Evolutionary conservation across 23 red algal genomes (phyloP), one percentile per base, ranked within the genome.

Genomic region (Gracilaria gracilis): DNA sequence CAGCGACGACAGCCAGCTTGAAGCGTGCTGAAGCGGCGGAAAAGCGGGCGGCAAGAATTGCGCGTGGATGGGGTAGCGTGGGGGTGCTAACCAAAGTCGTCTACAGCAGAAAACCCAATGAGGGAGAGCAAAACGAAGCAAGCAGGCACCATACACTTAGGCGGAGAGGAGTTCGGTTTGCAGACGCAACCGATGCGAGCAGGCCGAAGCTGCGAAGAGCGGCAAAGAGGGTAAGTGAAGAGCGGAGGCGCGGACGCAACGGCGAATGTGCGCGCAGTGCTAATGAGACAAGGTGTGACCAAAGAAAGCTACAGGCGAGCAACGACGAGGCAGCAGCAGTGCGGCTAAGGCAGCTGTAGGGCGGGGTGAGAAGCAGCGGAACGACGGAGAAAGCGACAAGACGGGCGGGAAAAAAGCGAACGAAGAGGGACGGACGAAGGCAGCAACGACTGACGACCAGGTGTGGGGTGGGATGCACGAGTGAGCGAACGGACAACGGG

Each of bases 81-180:
- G 1, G n/a, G 54, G 47, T 28, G 76, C 66, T 87, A 87, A 23
- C 83, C 83, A 74, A 87, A 71, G 62, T 75, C 83, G 83, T 87
- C 83, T 39, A 54, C 65, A 24, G 76, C 47, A 39, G 83, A 74
- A 8, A 87, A 27, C 83, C 64, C 61, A 36, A 57, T 55, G 21
- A 87, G 83, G 83, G 83, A 67, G 61, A 72, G 83, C 36, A 61
- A 55, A 72, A 87, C 37, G 65, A 65, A 72, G 61, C 50, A 72
- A 71, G 67, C 65, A 73, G 83, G 65, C 83, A 87, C 83, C 83
- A 87, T 87, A 87, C 83, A 87, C 80, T 73, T 40, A 29, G 67
- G 15, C 16, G 33, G 33, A 73, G 16, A 19, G 67, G 16, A 31
- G 16, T 73, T 73, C 67, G 67, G 67, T 73, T 42, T 24, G 2